A percentile compares a stretch with the other conserved stretches of the same genome.
These are phyloP conservation scores for Liquidambar formosana DNA, from an alignment of 164 flowering plant species.

Conservation along the genomic window DNA sequence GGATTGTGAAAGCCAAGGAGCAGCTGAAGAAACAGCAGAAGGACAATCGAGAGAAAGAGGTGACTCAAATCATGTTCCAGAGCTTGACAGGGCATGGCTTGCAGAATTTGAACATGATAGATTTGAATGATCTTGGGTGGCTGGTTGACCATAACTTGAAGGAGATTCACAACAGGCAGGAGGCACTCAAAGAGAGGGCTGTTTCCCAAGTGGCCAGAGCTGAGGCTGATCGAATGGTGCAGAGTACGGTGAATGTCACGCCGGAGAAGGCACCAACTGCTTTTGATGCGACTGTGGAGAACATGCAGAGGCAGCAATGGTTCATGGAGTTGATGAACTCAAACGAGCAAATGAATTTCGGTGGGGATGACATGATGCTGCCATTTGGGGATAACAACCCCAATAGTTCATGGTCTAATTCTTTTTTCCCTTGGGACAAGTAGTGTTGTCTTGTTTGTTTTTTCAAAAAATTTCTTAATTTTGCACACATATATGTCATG, in stretches of 20 bases:
- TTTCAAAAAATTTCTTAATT: too few species aligned
- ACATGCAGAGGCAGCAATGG: slow-evolving; percentile 23
- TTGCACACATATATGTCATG: too few species aligned
- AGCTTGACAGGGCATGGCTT: slow-evolving; percentile 36
- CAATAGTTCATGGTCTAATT: slow-evolving; percentile 17
- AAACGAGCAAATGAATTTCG: slow-evolving; percentile 6
- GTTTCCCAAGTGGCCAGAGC: not conserved
- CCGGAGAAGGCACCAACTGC: not conserved
- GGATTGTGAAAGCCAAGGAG: slow-evolving; percentile 45
- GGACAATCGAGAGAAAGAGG: slow-evolving; percentile 54
- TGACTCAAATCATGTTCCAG: slow-evolving; percentile 41
- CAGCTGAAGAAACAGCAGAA: slow-evolving; percentile 44
- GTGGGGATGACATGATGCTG: slow-evolving; percentile 2
- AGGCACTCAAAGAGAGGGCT: slow-evolving; percentile 8
- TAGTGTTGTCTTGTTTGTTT: not conserved
- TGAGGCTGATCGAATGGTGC: too few species aligned
- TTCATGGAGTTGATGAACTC: slow-evolving; percentile 21
- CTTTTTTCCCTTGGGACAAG: slow-evolving; percentile 16
- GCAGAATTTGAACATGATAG: slow-evolving; percentile 21
- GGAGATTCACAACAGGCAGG: slow-evolving; percentile 32
- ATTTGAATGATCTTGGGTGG: slow-evolving; percentile 49
- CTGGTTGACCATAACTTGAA: slow-evolving; percentile 43
- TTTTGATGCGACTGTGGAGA: slow-evolving; percentile 6
- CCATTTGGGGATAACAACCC: slow-evolving; percentile 12
- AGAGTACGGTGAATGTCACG: not conserved